Base-by-base conservation (phyloP, 192 early-diverging fungal genomes). In the Chytriomyces sp. region DNA sequence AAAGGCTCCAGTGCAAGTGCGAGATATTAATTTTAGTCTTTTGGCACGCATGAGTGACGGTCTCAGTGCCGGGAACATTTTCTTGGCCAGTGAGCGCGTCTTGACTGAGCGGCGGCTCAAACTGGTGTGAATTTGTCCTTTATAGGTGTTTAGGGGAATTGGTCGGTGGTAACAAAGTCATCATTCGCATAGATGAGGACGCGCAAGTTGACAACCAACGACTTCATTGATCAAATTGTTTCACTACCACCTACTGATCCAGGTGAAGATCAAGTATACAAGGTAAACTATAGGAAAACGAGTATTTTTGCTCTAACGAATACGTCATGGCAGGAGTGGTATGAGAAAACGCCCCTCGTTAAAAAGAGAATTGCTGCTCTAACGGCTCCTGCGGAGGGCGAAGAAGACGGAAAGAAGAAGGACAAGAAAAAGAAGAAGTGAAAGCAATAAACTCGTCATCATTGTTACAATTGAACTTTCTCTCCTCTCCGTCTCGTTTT, bases 181-280 rank as follows among this genome's bases (percentile, higher is more conserved):
- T n/a, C n/a, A n/a, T n/a, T n/a, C n/a, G n/a, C n/a, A 33, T 56
- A 84, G 83, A 32, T 84, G 6, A 55, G 79, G 5, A 39, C 44
- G n/a, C 52, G 77, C 1, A 79, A 77, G 5, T 59, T 85, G 37
- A 67, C 59, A 4, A 86, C 82, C 5, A 78, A 82, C 60, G 85
- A 86, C 53, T 78, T 86, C 39, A 72, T 84, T 25, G 82, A 86
- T 39, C 80, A 86, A 40, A 66, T 86, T 14, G 59, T 86, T 5
- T 79, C 82, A 39, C 61, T 84, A 32, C 65, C 76, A 8, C 77
- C 76, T 30, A 54, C 76, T 49, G 74, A 82, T 58, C 67, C 70
- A 28, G 80, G 83, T 31, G 85, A 86, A 59, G 77, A 80, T 44
- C 75, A 80, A 52, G 59, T 75, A 25, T 83, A 77, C 71, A 78